These are phyloP conservation scores for Cardiospermum halicacabum DNA, from an alignment of 345 rosid species.

Conservation along the genomic window DNA sequence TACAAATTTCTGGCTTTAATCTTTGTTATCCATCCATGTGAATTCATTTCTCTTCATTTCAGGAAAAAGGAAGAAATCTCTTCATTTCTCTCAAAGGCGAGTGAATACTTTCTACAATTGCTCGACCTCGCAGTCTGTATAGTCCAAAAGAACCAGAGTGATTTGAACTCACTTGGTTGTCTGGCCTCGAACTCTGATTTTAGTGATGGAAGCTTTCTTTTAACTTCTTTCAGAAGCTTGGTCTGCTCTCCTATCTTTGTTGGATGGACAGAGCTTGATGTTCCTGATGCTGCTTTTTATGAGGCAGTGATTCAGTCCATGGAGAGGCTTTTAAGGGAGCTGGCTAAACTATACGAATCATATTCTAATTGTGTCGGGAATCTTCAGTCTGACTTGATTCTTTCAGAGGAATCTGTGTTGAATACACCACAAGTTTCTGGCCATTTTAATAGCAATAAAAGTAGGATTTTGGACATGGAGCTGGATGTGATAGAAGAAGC, in stretches of 20 bases:
- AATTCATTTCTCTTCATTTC: slow-evolving; percentile 25
- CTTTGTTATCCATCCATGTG: slow-evolving; percentile 5
- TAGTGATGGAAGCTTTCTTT: slow-evolving; percentile 33
- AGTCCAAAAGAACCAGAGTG: slow-evolving; percentile 34
- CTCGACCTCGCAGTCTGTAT: slow-evolving; percentile 46
- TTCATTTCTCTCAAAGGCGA: slow-evolving; percentile 52
- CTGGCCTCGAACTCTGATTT: slow-evolving; percentile 38
- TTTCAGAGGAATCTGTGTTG: slow-evolving; percentile 27
- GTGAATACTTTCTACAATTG: slow-evolving; percentile 47
- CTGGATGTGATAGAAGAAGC: slow-evolving; percentile 60
- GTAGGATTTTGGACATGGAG: slow-evolving; percentile 76
- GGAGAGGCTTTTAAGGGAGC: slow-evolving; percentile 55
- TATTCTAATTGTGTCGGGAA: slow-evolving; percentile 39
- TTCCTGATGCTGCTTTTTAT: slow-evolving; percentile 33
- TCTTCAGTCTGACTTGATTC: slow-evolving; percentile 31
- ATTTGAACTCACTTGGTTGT: slow-evolving; percentile 48
- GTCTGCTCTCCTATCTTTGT: slow-evolving; percentile 49
- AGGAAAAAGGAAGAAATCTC: slow-evolving; percentile 54
- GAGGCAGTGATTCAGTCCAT: slow-evolving; percentile 42
- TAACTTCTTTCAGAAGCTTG: slow-evolving; percentile 61
- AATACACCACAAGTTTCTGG: slow-evolving; percentile 35
- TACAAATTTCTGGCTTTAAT: background rate
- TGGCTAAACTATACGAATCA: slow-evolving; percentile 47
- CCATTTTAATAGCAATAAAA: slow-evolving; percentile 19
- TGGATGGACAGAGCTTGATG: slow-evolving; percentile 30